A percentile compares a stretch with the other conserved stretches of the same genome.
These are phyloP conservation scores for Aspergillus sp. DNA, from an alignment of 2,329 filamentous ascomycete genomes.

Conservation along the genomic window DNA sequence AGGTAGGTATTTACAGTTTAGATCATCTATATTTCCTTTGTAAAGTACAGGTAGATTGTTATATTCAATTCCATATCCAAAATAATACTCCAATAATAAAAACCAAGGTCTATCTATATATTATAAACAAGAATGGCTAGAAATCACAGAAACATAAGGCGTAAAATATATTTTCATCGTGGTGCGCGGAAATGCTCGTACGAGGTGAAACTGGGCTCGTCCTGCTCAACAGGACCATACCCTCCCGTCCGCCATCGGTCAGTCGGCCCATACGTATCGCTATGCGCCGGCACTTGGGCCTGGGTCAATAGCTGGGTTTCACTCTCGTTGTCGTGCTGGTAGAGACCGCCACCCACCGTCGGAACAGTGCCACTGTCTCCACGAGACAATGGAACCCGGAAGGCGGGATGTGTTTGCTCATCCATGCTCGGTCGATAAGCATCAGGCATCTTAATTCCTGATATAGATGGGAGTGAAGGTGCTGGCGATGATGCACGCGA, in stretches of 20 bases:
- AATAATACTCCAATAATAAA: neutral
- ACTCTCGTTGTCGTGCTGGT: constrained; percentile 35
- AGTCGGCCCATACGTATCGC: constrained; percentile 15
- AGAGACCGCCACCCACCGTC: constrained; percentile 17
- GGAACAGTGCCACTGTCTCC: constrained; percentile 14
- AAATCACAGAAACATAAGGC: too few species aligned
- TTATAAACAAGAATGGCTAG: neutral
- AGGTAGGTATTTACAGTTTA: too few species aligned
- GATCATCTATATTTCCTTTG: too few species aligned
- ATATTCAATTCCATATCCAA: too few species aligned
- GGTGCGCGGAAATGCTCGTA: constrained; percentile 29
- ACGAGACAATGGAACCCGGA: constrained; percentile 27
- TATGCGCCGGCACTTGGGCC: constrained; percentile 27
- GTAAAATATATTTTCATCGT: too few species aligned
- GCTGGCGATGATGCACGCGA: constrained; percentile 21
- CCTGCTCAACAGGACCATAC: constrained; percentile 34
- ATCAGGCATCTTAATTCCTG: constrained; percentile 20
- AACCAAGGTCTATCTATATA: constrained; percentile 1
- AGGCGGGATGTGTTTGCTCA: constrained; percentile 30
- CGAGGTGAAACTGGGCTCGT: constrained; percentile 26
- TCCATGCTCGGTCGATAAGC: constrained; percentile 17
- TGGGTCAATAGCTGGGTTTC: constrained; percentile 33
- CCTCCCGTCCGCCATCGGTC: constrained; percentile 32
- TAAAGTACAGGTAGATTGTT: too few species aligned
- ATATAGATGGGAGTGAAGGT: constrained; percentile 29